Evolutionary conservation across 2,329 filamentous ascomycete species (phyloP), one percentile per base, ranked within the genome.

Genomic region (Pestalotiopsis sp.): DNA sequence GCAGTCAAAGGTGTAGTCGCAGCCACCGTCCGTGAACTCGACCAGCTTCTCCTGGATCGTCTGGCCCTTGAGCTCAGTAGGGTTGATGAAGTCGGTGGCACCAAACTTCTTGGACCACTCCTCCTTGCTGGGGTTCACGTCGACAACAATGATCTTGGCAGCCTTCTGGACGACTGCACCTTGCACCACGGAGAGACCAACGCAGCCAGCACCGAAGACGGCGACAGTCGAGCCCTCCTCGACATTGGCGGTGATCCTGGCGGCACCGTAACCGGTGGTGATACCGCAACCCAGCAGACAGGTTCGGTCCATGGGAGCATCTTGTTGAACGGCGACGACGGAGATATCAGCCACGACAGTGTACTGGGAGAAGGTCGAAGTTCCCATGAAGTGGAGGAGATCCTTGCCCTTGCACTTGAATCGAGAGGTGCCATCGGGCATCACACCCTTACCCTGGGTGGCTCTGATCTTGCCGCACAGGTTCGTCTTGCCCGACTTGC

Each of bases 1-100:
- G 88, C 96, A 98, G 86, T 99, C 96, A 80, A 99, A 99, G 64
- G 96, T 99, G 86, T 98, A 98, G 85, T 99, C 96, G 81, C 94
- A 97, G 65, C 96, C 96, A 73, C 96, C 96, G 77, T 98, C 96
- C 1, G 96, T 99, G 92, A 98, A 94, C 84, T 98, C 95, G 74
- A 98, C 90, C 72, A 99, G 88, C 85, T 95, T 92, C 78, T 97
- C 94, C 77, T 97, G 94, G 75, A 98, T 92, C 70, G 89, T 94
- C 87, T 95, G 92, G 72, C 87, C 88, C 74, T 89, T 86, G 71
- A 95, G 85, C 82, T 95, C 91, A 69, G 87, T 90, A 59, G 96
- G 96, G 87, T 99, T 98, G 76, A 99, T 93, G 78, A 99, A 99
- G 83, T 98, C 89, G 20, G 96, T 98, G 39, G 94, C 96, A 73